A percentile compares a stretch with the other conserved stretches of the same genome.
These are phyloP conservation scores for Penicillium paneum DNA, from an alignment of 2,329 filamentous ascomycete genomes.

Conservation along the genomic window DNA sequence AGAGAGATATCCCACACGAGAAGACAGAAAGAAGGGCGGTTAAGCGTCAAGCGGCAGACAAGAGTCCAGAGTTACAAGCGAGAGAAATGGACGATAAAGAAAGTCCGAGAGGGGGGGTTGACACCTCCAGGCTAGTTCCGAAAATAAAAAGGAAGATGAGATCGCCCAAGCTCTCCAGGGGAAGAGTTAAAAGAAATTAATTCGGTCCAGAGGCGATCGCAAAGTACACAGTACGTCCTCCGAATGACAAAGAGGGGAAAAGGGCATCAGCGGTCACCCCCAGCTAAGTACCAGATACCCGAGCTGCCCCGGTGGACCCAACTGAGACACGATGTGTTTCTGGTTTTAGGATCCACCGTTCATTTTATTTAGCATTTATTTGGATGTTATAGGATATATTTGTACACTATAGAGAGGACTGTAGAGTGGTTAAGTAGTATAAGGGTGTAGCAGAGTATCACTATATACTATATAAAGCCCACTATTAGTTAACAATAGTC, in stretches of 20 bases:
- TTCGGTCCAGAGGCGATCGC: neutral
- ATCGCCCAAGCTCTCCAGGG: slow-evolving; percentile 9
- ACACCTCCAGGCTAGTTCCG: slow-evolving; percentile 11
- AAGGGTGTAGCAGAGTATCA: too few species aligned
- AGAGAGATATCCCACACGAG: neutral
- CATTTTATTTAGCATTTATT: neutral
- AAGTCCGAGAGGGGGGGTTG: slow-evolving; percentile 6
- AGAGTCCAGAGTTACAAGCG: slow-evolving; percentile 9
- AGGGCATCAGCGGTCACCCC: neutral
- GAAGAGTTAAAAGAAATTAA: neutral
- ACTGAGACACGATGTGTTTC: slow-evolving; percentile 38
- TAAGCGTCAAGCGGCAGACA: slow-evolving; percentile 12
- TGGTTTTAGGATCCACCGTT: slow-evolving; percentile 5
- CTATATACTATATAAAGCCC: neutral
- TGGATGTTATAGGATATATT: too few species aligned
- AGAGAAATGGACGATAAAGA: slow-evolving; percentile 10
- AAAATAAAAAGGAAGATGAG: slow-evolving; percentile 1
- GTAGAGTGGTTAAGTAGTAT: too few species aligned
- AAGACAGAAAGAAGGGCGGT: slow-evolving; percentile 7
- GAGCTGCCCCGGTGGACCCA: slow-evolving; percentile 9
- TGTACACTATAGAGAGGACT: too few species aligned
- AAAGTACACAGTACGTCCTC: neutral
- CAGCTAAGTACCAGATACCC: slow-evolving; percentile 18
- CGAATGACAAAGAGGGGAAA: neutral
- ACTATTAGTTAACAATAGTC: slow-evolving; percentile 5